phyloP scores from a whole-genome alignment of 2,329 filamentous ascomycete genomes.

The Pyricularia grisea region DNA sequence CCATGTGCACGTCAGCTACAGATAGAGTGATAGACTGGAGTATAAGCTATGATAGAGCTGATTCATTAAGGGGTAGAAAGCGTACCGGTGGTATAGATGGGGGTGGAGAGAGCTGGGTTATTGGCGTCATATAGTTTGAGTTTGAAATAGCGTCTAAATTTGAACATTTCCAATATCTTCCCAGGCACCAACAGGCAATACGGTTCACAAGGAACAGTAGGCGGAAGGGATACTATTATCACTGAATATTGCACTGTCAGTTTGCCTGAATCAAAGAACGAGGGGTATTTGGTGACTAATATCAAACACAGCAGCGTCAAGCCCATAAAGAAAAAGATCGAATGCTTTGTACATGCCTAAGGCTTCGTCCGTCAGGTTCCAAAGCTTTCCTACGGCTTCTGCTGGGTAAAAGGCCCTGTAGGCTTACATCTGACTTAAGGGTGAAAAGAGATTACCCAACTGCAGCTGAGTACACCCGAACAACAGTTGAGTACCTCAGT shows the following conservation, averaged over 20 bases:
- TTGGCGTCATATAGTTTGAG: not conserved
- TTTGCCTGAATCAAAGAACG: too few species aligned
- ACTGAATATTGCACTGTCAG: too few species aligned
- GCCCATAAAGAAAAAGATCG: not conserved
- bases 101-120: not conserved
- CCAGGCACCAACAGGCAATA: too few species aligned
- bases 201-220: too few species aligned
- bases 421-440: not conserved
- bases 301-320: not conserved
- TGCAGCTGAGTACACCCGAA: not conserved
- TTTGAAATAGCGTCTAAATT: not conserved
- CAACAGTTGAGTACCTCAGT: too few species aligned
- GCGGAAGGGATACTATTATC: too few species aligned
- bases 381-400: not conserved
- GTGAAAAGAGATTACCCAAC: not conserved
- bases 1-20: constrained; percentile 3
- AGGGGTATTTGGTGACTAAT: not conserved
- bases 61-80: not conserved
- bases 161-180: not conserved
- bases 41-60: not conserved
- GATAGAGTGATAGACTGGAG: not conserved
- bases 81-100: too few species aligned
- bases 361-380: not conserved
- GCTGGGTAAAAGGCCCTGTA: not conserved
- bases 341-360: not conserved